Conservation (phyloP, 2,329 filamentous ascomycete species). For the Fusarium nisikadoi region DNA sequence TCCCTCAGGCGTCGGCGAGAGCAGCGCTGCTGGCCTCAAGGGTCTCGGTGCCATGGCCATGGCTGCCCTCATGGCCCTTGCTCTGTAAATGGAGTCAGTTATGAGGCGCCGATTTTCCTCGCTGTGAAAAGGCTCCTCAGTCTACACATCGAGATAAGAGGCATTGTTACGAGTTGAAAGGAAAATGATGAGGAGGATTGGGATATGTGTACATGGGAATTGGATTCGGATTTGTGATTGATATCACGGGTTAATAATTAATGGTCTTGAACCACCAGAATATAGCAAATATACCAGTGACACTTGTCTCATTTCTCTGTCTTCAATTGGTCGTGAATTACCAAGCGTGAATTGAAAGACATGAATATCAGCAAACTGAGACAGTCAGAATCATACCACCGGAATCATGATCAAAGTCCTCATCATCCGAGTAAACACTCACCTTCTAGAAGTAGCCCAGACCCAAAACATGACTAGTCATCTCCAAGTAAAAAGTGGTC, state of each 20-base stretch:
- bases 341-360: not conserved
- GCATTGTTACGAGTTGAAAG: slow-evolving; percentile 21
- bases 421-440: slow-evolving; percentile 9
- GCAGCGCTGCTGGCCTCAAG: slow-evolving; percentile 47
- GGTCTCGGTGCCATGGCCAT: slow-evolving; percentile 49
- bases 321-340: not conserved
- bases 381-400: slow-evolving; percentile 13
- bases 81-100: slow-evolving; percentile 48
- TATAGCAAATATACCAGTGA: slow-evolving; percentile 33
- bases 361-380: not conserved
- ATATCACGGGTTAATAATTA: slow-evolving; percentile 35
- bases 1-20: slow-evolving; percentile 38
- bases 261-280: slow-evolving; percentile 31
- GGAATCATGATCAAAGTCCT: not conserved
- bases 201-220: slow-evolving; percentile 13
- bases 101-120: slow-evolving; percentile 2
- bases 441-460: slow-evolving; percentile 16
- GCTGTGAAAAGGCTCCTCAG: not conserved
- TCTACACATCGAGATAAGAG: not conserved
- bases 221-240: slow-evolving; percentile 10
- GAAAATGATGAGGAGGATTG: slow-evolving; percentile 6
- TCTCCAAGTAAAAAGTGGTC: slow-evolving; percentile 2
- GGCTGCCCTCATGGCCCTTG: slow-evolving; percentile 48
- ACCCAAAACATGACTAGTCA: slow-evolving; percentile 3
- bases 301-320: not conserved